phyloP scores from a whole-genome alignment of 2,329 filamentous ascomycete species.

The Tolypocladium amazonense region DNA sequence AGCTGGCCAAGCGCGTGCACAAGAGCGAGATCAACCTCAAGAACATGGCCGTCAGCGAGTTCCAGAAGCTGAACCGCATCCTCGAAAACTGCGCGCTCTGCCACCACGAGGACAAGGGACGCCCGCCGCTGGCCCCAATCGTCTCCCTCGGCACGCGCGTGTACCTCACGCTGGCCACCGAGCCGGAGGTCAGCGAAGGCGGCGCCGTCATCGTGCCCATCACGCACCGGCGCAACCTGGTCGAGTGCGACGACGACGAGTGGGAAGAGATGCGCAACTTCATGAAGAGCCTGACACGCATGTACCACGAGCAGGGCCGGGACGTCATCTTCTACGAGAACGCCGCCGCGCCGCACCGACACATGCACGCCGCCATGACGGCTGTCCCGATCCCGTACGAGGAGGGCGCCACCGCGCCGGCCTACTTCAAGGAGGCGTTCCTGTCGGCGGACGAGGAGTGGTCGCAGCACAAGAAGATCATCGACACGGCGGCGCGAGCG shows the following conservation, averaged over 20 bases:
- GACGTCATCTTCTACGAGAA: constrained; percentile 98
- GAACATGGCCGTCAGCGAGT: constrained; percentile 77
- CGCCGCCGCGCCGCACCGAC: constrained; percentile 68
- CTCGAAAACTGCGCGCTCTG: constrained; percentile 85
- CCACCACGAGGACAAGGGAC: constrained; percentile 71
- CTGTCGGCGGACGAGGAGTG: constrained; percentile 82
- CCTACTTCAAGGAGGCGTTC: constrained; percentile 93
- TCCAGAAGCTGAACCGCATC: constrained; percentile 78
- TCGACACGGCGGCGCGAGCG: constrained; percentile 66
- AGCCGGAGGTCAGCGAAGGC: constrained; percentile 75
- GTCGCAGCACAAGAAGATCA: constrained; percentile 90
- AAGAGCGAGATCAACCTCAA: constrained; percentile 82
- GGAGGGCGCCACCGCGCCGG: constrained; percentile 82
- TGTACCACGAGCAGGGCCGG: constrained; percentile 89
- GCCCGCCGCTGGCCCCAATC: constrained; percentile 71
- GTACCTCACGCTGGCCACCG: constrained; percentile 79
- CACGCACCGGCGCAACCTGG: constrained; percentile 74
- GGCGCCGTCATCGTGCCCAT: constrained; percentile 84
- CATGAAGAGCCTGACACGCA: constrained; percentile 88
- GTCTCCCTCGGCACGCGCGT: constrained; percentile 77
- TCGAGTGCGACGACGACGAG: constrained; percentile 98
- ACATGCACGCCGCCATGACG: constrained; percentile 74
- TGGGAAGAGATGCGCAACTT: constrained; percentile 99
- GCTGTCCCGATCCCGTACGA: constrained; percentile 83
- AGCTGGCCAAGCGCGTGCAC: constrained; percentile 77